Evolutionary conservation across 2,329 filamentous ascomycete species (phyloP), one percentile per base, ranked within the genome.

Genomic region (Metarhizium anisopliae): DNA sequence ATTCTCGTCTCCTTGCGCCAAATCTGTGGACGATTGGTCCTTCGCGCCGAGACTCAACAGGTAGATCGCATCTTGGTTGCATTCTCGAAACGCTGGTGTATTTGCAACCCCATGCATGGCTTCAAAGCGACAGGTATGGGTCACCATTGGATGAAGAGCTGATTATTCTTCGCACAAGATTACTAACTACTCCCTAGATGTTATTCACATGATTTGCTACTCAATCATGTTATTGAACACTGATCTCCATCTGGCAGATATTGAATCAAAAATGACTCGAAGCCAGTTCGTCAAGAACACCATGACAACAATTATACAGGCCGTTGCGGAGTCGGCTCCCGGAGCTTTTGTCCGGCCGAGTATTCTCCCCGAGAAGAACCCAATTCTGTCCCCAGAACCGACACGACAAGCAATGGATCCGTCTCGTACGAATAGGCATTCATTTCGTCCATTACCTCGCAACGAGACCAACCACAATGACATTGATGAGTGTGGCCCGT

Each of bases 181-280:
- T 53, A 20, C 45, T 50, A 10, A 54, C 32, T 25, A 16, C 11
- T 1, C 20, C 0, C 11, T 4, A 47, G 93, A 97, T 74, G 88
- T 97, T 51, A 92, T 99, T 18, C 93, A 99, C 69, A 96, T 92
- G 29, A 95, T 97, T 60, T 95, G 90, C 72, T 99, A 97, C 71
- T 96, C 94, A 1, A 84, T 99, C 60, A 86, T 99, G 66, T 79
- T 99, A 11, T 80, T 99, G 60, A 99, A 99, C 66, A 99, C 94
- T 38, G 94, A 99, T 74, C 77, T 99, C 55, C 93, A 99, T 66
- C 72, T 97, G 66, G 94, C 93, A 57, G 92, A 97, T 67, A 96
- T 97, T 63, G 91, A 95, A 59, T 85, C 89, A 64, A 95, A 95
- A 75, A 99, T 99, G 94, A 97, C 93, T 1, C 84, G 89, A 55